Base-by-base conservation (phyloP, 306 rosid species). In the Fragaria vesca region DNA sequence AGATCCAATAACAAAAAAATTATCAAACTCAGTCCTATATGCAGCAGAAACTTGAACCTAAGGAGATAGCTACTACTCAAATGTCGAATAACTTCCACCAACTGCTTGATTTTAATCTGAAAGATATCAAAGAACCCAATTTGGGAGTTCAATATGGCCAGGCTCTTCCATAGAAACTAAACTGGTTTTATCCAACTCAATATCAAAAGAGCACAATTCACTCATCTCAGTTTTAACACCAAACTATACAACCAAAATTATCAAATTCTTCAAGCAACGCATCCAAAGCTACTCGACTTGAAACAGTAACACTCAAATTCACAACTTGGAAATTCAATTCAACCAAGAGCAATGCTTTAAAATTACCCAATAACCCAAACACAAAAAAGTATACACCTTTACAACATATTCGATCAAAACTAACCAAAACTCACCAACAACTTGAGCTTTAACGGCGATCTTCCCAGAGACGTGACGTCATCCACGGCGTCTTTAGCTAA, bases 341-440 rank as follows among this genome's bases (percentile, higher is more conserved):
- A 65, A 65, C 46, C 43, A 65, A 34, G 46, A 34, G 36, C 69
- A 34, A 20, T 65, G 24, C 69, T 62, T 30, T 30, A 12, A 28
- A 4, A 1, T 0, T 2, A 69, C 12, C 58, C 57, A 69, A 7
- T 34, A 32, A 2, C 20, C 65, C 48, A 32, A 52, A 52, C 2
- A 3, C 76, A 17, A 48, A 50, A 48, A 13, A 43, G 0, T 34
- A 71, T 50, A 21, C 30, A 50, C 21, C 74, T 47, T 70, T 16
- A 26, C 5, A 21, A 43, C 10, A 45, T 24, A 0, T 46, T 24
- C 63, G 20, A 69, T 1, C 15, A 7, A 70, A 71, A 16, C 84
- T 46, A 26, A 92, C 97, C 92, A 95, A 75, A 71, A 17, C 84
- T 46, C 30, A 92, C 98, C 92, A 95, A 75, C 45, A 95, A 85